These are phyloP conservation scores for Noccaea caerulescens DNA, from an alignment of 345 rosid genomes.

Conservation along the genomic window DNA sequence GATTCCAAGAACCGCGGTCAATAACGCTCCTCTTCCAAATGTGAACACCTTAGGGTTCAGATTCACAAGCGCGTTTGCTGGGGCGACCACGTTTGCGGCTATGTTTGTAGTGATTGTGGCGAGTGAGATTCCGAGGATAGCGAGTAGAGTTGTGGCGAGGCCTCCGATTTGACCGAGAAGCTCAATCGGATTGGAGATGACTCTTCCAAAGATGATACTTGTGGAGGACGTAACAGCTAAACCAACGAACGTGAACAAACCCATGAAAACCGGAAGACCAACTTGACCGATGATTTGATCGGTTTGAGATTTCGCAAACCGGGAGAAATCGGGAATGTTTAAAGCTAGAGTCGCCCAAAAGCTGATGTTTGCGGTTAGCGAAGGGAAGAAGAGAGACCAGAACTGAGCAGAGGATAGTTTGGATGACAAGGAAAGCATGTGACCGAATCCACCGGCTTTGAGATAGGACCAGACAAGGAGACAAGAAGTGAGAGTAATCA, in stretches of 20 bases:
- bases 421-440: constrained; percentile 75
- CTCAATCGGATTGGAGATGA: constrained; percentile 81
- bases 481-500: constrained; percentile 64
- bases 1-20: constrained; percentile 82
- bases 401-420: constrained; percentile 64
- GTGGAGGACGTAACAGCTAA: constrained; percentile 84
- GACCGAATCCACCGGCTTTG: constrained; percentile 75
- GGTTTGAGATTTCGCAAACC: constrained; percentile 72
- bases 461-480: constrained; percentile 82
- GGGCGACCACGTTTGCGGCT: constrained; percentile 92
- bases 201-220: constrained; percentile 68
- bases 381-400: constrained; percentile 88
- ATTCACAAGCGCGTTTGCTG: constrained; percentile 89
- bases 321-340: constrained; percentile 90
- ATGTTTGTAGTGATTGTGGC: constrained; percentile 91
- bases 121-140: constrained; percentile 77
- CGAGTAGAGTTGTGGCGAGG: constrained; percentile 55
- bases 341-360: constrained; percentile 93
- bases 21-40: constrained; percentile 76
- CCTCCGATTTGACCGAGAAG: constrained; percentile 82
- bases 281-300: constrained; percentile 83
- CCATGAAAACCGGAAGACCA: constrained; percentile 92
- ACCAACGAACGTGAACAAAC: constrained; percentile 84
- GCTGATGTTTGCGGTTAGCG: constrained; percentile 91
- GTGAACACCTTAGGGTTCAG: constrained; percentile 82